Base-by-base conservation (phyloP, 208 protist genomes). In the Leishmania mexicana region DNA sequence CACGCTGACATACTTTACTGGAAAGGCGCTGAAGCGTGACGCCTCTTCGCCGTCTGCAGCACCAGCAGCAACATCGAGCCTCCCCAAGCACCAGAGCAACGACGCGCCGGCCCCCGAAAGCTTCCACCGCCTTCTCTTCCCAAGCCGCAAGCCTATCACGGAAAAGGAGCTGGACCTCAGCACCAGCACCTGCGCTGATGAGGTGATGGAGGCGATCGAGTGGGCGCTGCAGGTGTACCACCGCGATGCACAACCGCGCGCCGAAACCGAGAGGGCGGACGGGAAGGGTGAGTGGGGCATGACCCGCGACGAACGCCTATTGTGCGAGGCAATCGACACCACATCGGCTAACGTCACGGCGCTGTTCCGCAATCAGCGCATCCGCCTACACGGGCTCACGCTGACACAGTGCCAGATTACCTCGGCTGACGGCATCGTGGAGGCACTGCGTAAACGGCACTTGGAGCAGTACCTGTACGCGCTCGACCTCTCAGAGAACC, bases 91-190 rank as follows among this genome's bases (percentile, higher is more conserved):
- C 58, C n/a, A 53, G 40, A 11, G 70, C 54, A 64, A 80, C 53
- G 51, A 78, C 60, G 64, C 57, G 13, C 58, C 74, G 10, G 64
- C 77, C 40, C 78, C 77, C 38, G 35, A 42, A 47, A 65, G 21
- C 60, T 76, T 80, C 51, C 71, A 76, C n/a, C 31, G 47, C 45
- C 45, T 78, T 19, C 68, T 78, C 65, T 79, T 79, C 21, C 83
- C 78, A 0, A 24, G 86, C 8, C 86, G 80, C 24, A 38, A 53
- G 38, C 38, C 49, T 10, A 53, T 93, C 45, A 91, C 92, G 58
- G 92, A 91, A 73, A 97, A 97, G 83, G 87, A 97, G 77, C 38
- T 97, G 38, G 90, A 97, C 81, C 75, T 95, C 19, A 92, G 94
- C 83, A 76, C 81, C 35, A 35, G 85, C 17, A 75, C 83, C 5